These are phyloP conservation scores for Wolfiporia cocos DNA, from an alignment of 1,284 basidiomycete species.

Conservation along the genomic window DNA sequence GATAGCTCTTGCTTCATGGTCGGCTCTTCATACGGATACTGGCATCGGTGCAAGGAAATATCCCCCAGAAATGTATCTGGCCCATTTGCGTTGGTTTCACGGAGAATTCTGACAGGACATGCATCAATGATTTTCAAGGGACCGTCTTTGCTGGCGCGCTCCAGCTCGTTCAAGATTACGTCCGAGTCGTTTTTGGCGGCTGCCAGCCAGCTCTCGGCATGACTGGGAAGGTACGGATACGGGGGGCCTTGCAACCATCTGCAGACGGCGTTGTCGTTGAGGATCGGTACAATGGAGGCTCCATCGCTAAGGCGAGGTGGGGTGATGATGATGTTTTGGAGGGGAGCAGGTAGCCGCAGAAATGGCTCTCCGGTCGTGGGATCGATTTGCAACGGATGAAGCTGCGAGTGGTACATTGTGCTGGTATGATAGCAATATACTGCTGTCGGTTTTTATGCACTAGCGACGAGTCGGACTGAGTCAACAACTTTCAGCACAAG, in stretches of 20 bases:
- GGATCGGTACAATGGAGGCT: conserved; percentile 25
- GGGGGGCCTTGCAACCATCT: conserved; percentile 40
- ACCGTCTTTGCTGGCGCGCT: conserved; percentile 19
- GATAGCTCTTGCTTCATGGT: conserved; percentile 26
- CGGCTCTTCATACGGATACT: conserved; percentile 28
- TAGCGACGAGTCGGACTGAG: not conserved
- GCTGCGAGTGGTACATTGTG: conserved; percentile 11
- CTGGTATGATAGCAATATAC: not conserved
- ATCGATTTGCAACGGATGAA: conserved; percentile 19
- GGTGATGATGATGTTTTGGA: conserved; percentile 51
- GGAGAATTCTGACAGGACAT: conserved; percentile 38
- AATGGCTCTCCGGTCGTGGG: conserved; percentile 20
- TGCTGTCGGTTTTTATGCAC: not conserved
- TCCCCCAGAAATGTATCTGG: conserved; percentile 42
- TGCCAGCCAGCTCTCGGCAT: conserved; percentile 30
- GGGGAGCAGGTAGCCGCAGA: conserved; percentile 30
- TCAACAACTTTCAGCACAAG: not conserved
- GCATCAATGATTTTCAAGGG: conserved; percentile 27
- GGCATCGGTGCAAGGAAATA: conserved; percentile 31
- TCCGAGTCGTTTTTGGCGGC: conserved; percentile 19
- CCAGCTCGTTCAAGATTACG: conserved; percentile 32
- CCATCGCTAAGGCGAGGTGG: conserved; percentile 45
- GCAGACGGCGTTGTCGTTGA: conserved; percentile 48
- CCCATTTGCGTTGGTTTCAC: conserved; percentile 44
- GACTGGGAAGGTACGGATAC: conserved; percentile 43